Evolutionary conservation across 2,329 filamentous ascomycete species (phyloP).

Genomic region (Stagonosporopsis rhizophila): DNA sequence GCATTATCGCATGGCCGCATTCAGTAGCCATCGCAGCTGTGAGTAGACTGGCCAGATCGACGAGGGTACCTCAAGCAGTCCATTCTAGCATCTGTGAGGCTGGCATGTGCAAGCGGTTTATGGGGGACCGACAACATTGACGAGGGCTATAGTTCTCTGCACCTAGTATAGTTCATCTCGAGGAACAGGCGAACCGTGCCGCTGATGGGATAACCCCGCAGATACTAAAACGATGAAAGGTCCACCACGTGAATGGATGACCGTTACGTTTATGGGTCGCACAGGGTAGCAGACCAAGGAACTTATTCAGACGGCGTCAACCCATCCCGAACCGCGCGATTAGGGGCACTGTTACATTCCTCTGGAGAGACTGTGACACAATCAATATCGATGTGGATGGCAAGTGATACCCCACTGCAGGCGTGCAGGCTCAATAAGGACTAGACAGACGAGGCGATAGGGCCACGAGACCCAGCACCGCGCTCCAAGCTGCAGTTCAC

Average conservation of each 20-base stretch:
- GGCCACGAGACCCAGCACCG: constrained; percentile 22
- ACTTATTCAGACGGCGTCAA: constrained; percentile 16
- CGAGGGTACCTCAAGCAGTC: neutral
- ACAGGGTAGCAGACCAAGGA: constrained; percentile 5
- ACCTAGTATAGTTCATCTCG: constrained; percentile 24
- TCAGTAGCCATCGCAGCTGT: neutral
- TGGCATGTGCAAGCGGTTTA: constrained; percentile 5
- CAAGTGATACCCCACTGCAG: constrained; percentile 34
- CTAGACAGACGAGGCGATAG: constrained; percentile 21
- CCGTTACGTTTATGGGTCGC: constrained; percentile 10
- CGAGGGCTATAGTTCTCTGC: constrained; percentile 20
- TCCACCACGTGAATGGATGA: constrained; percentile 22
- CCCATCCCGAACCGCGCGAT: constrained; percentile 11
- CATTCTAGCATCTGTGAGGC: constrained; percentile 2
- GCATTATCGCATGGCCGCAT: constrained; percentile 1
- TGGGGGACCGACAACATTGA: constrained; percentile 14
- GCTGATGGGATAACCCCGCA: constrained; percentile 25
- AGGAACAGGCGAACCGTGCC: constrained; percentile 11
- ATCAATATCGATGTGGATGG: constrained; percentile 15
- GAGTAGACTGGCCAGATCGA: neutral
- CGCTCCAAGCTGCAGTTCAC: constrained; percentile 36
- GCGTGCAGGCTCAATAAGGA: constrained; percentile 11
- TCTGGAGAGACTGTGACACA: constrained; percentile 30
- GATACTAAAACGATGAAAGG: constrained; percentile 10
- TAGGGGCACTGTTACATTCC: constrained; percentile 35